Evolutionary conservation across 495 filamentous ascomycete genomes (phyloP).

Genomic region (Glonium stellatum): DNA sequence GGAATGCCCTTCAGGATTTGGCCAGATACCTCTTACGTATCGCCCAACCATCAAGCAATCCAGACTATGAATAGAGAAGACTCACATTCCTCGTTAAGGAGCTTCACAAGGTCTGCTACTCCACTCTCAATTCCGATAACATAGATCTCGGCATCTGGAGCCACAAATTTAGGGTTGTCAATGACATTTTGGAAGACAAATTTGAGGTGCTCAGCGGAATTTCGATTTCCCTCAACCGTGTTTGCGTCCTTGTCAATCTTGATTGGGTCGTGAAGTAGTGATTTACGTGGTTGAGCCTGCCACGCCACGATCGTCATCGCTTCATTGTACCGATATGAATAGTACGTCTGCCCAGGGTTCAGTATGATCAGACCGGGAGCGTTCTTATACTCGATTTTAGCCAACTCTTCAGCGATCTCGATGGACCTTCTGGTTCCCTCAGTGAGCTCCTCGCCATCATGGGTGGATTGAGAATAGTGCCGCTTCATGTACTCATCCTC

Average conservation of each 20-base stretch:
- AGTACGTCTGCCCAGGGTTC: slow-evolving; percentile 36
- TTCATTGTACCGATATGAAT: slow-evolving; percentile 26
- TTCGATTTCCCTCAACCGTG: slow-evolving; percentile 27
- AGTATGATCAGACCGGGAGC: slow-evolving; percentile 35
- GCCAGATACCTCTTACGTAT: no score
- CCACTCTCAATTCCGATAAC: slow-evolving; percentile 33
- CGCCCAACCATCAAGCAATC: background rate
- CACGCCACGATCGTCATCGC: slow-evolving; percentile 28
- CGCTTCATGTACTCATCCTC: no score
- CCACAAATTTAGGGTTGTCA: slow-evolving; percentile 24
- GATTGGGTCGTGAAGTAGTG: slow-evolving; percentile 18
- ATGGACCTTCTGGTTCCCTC: no score
- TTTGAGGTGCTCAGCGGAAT: slow-evolving; percentile 30
- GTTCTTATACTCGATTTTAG: background rate
- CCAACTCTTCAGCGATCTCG: background rate
- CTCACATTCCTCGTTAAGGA: slow-evolving; percentile 25
- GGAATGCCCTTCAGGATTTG: no score
- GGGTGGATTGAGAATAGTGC: no score
- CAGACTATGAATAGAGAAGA: background rate
- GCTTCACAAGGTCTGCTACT: slow-evolving; percentile 19
- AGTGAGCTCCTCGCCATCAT: no score
- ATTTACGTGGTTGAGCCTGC: slow-evolving; percentile 25
- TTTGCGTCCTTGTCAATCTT: slow-evolving; percentile 27
- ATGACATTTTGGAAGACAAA: slow-evolving; percentile 32
- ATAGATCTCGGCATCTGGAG: slow-evolving; percentile 33